Percentiles rank a stretch among this genome's conserved stretches.
These are phyloP conservation scores for Glutinoglossum americanum DNA, from an alignment of 495 filamentous ascomycete genomes.

Conservation along the genomic window DNA sequence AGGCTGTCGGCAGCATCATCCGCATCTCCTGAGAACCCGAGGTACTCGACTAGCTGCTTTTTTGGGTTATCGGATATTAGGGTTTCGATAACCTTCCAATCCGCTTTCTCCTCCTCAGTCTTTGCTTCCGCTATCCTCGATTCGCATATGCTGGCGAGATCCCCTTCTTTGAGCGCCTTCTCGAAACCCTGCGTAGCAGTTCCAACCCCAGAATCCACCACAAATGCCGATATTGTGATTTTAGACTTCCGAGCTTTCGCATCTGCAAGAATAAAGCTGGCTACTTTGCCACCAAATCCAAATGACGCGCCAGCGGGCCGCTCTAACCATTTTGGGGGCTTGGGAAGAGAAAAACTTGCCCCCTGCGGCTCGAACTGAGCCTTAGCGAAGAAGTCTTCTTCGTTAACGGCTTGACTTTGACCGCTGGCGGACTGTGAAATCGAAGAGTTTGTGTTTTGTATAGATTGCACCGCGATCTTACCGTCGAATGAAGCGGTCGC, in stretches of 20 bases:
- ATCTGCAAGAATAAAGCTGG: slow-evolving; percentile 43
- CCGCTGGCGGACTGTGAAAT: slow-evolving; percentile 27
- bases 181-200: slow-evolving; percentile 74
- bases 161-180: slow-evolving; percentile 51
- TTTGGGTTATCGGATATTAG: slow-evolving; percentile 62
- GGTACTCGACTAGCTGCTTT: slow-evolving; percentile 59
- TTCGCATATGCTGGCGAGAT: slow-evolving; percentile 62
- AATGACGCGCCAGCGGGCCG: slow-evolving; percentile 74
- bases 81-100: slow-evolving; percentile 89
- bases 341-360: slow-evolving; percentile 62
- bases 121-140: slow-evolving; percentile 47
- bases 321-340: slow-evolving; percentile 81
- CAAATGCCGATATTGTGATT: slow-evolving; percentile 65
- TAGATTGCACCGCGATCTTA: slow-evolving; percentile 75
- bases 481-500: slow-evolving; percentile 95
- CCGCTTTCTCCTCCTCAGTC: slow-evolving; percentile 76
- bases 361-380: slow-evolving; percentile 80
- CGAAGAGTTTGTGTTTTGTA: slow-evolving; percentile 60
- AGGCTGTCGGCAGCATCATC: slow-evolving; percentile 28
- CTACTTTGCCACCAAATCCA: slow-evolving; percentile 85
- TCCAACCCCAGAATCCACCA: slow-evolving; percentile 70
- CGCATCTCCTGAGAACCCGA: slow-evolving; percentile 54
- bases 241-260: slow-evolving; percentile 41
- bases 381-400: slow-evolving; percentile 90
- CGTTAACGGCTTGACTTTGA: slow-evolving; percentile 52